Base-by-base conservation (phyloP, 495 filamentous ascomycete species). In the Talaromyces borbonicus region DNA sequence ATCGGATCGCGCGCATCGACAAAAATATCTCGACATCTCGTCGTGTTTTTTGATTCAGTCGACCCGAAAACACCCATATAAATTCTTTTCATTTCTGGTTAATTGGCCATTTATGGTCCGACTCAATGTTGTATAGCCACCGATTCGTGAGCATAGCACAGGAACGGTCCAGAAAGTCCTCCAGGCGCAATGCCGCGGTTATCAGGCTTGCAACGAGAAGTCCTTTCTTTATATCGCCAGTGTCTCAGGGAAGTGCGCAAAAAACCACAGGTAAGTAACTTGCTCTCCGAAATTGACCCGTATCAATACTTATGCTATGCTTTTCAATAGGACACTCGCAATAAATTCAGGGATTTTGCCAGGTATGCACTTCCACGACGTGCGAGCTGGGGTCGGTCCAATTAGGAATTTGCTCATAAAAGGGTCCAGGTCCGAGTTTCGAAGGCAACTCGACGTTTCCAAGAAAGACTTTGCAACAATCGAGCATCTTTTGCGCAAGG, bases 151-250 rank as follows among this genome's bases (percentile, higher is more conserved):
- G n/a, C n/a, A n/a, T n/a, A n/a, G n/a, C n/a, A n/a, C n/a, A n/a
- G n/a, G n/a, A n/a, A n/a, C n/a, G n/a, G n/a, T n/a, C n/a, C n/a
- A n/a, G n/a, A n/a, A n/a, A n/a, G n/a, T n/a, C n/a, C n/a, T n/a
- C n/a, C n/a, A 41, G 22, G 15, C 37, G 12, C n/a, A 23, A 46
- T 46, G 43, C 43, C 30, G 16, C 59, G 79, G 56, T 72, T 85
- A 15, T 93, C 90, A 7, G 93, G 93, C 27, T 72, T 97, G n/a
- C 93, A 98, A 56, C 81, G 79, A 57, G 85, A 93, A 46, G 90
- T 98, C 6, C 62, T 97, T 31, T 71, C 78, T 27, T 78, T 98
- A 8, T 98, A 97, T 55, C 80, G 89, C 37, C 76, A 79, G 54
- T 96, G 89, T 53, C 70, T 98, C 22, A 74, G 88, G 40, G 85